Evolutionary conservation across 345 rosid genomes (phyloP), one percentile per base, ranked within the genome.

Genomic region (Iberis pinnata): DNA sequence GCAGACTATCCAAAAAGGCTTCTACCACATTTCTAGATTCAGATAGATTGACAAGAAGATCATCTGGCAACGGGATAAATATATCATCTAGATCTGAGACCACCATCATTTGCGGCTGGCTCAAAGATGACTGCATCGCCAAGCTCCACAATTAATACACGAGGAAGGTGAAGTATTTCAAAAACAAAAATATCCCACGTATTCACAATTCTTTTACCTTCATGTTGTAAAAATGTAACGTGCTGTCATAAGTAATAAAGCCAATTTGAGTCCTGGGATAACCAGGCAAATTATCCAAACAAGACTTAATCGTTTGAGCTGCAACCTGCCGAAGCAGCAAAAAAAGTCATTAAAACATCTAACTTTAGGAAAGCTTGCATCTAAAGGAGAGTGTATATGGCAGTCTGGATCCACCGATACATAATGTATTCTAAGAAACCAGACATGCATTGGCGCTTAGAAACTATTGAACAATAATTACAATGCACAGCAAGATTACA

Each of bases 71-170:
- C 1, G 99, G 99, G 50, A 86, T 58, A 68, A 93, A 93, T 47
- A 93, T 57, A 68, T 88, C 99, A 64, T 93, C 99, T 32, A 88
- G 78, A 73, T 93, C 99, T 3, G 99, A 80, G 58, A 93, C 92
- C 56, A 93, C 97, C 96, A 93, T 86, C 99, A 93, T 88, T 66
- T 93, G 99, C 69, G 99, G 96, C 69, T 88, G 99, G 35, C 81
- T 80, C 76, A 93, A 73, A 51, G 97, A 88, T 58, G 97, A 86
- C 99, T 93, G 86, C 81, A 74, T 29, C 51, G 25, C 53, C 53
- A 68, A 70, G 54, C 58, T 17, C 43, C 44, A 61, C 19, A 55
- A 46, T 51, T 52, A 29, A 22, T 36, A 39, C 39, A 26, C 37
- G 40, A 49, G n/a, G n/a, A 35, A 15, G 44, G 31, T 19, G 7